Conservation (phyloP, 768 basidiomycete species). For the Tricholoma furcatifolium region DNA sequence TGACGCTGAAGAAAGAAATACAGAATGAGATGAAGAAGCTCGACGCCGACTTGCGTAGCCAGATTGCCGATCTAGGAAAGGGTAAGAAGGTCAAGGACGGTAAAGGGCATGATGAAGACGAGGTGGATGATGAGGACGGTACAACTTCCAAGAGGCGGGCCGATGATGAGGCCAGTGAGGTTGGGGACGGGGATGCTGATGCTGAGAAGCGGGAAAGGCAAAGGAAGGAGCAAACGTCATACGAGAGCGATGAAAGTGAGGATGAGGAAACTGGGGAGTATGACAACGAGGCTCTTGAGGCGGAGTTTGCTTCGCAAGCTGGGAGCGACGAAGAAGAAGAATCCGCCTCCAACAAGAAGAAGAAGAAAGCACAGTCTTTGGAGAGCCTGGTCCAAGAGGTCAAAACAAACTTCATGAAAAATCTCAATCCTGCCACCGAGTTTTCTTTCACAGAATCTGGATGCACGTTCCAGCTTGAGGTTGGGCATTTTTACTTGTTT, state of each 20-base stretch:
- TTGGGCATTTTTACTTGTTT: constrained; percentile 34
- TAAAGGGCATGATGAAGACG: constrained; percentile 51
- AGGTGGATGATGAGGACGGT: constrained; percentile 47
- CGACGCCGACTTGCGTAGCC: constrained; percentile 72
- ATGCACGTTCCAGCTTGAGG: constrained; percentile 84
- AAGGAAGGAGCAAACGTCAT: constrained; percentile 70
- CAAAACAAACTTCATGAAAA: constrained; percentile 51
- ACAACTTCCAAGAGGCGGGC: constrained; percentile 33
- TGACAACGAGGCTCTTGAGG: constrained; percentile 63
- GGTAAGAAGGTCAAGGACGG: constrained; percentile 56
- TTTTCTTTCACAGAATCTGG: constrained; percentile 66
- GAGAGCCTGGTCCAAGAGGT: constrained; percentile 42
- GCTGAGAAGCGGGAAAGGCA: constrained; percentile 73
- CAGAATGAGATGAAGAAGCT: constrained; percentile 82
- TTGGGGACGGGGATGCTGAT: constrained; percentile 81
- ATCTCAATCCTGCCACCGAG: constrained; percentile 64
- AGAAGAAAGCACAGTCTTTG: constrained; percentile 25
- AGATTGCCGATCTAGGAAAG: constrained; percentile 81
- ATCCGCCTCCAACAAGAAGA: constrained; percentile 23
- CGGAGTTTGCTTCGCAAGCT: constrained; percentile 53
- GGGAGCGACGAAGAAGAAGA: constrained; percentile 32
- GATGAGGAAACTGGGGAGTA: constrained; percentile 49
- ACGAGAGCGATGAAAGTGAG: constrained; percentile 69
- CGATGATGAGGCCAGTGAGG: constrained; percentile 71
- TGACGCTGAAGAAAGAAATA: constrained; percentile 83